Evolutionary conservation across 768 basidiomycete species (phyloP).

Genomic region (Leccinum disarticulatum): DNA sequence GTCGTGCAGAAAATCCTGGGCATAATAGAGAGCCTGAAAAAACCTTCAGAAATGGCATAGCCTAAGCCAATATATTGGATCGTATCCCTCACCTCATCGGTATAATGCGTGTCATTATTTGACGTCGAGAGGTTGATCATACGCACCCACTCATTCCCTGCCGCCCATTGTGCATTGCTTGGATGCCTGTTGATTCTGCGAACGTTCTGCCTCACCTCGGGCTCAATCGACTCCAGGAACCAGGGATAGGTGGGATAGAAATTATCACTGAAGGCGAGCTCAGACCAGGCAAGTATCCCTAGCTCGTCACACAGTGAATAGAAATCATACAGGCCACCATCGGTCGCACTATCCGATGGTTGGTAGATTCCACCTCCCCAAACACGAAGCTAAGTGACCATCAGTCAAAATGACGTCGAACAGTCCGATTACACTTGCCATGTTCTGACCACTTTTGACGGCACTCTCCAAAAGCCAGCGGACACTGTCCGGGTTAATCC

Average conservation of each 20-base stretch:
- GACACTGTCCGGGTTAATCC: constrained; percentile 48
- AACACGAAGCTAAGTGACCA: constrained; percentile 44
- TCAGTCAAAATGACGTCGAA: not conserved
- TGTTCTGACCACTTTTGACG: constrained; percentile 55
- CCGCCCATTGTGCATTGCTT: constrained; percentile 59
- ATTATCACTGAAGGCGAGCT: constrained; percentile 45
- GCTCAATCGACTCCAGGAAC: constrained; percentile 48
- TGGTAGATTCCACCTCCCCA: constrained; percentile 62
- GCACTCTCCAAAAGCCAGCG: constrained; percentile 59
- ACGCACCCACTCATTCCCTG: constrained; percentile 47
- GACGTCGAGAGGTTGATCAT: too few species aligned
- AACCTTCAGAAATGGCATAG: not conserved
- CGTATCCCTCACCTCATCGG: constrained; percentile 38
- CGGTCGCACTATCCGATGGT: constrained; percentile 39
- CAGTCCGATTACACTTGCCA: constrained; percentile 37
- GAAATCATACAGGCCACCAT: constrained; percentile 52
- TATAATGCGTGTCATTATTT: too few species aligned
- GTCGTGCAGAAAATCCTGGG: constrained; percentile 51
- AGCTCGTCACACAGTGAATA: constrained; percentile 60
- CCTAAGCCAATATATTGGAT: not conserved
- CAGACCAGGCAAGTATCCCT: too few species aligned
- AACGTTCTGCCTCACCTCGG: constrained; percentile 52
- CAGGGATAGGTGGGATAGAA: constrained; percentile 57
- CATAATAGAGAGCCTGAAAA: constrained; percentile 46
- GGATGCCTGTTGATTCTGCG: constrained; percentile 54